Base-by-base conservation (phyloP, 768 basidiomycete species). In the Rhodocollybia butyracea region DNA sequence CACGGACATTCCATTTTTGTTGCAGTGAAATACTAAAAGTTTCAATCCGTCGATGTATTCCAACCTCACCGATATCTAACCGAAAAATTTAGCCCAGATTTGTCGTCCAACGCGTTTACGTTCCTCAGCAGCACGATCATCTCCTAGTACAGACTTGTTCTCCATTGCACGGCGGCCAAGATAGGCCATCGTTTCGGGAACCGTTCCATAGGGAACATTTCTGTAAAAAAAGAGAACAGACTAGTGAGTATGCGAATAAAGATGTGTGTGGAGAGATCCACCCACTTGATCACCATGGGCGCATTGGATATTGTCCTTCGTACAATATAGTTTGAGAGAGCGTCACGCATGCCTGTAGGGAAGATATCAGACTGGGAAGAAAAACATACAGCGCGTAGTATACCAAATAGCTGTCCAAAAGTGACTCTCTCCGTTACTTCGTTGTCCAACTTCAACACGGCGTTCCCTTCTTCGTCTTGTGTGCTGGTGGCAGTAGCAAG, bases 171-270 rank as follows among this genome's bases (percentile, higher is more conserved):
- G 78, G 30, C 94, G 80, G 38, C 87, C 80, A 8, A 97, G 80
- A 67, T 96, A 98, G 0, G 95, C 94, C 84, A 97, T 87, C 10
- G 93, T 89, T 62, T 91, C 88, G 1, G 76, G 70, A 7, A 92
- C 71, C 1, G 81, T 76, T 6, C 91, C 91, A 57, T 91, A 92
- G 0, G 90, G 91, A 13, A 91, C 75, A 60, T 89, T 87, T 68
- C 79, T 82, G 17, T 21, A 2, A 8, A 34, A 52, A 13, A 36
- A 26, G 38, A 10, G 15, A 10, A 6, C 17, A 12, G 17, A 41
- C 27, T 13, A 53, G 27, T 39, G 27, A 10, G n/a, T n/a, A n/a
- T n/a, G n/a, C 39, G 24, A 38, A 24, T 12, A 34, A 30, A 53
- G 38, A 19, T 30, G 27, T 15, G 12, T n/a, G 10, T 13, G 15